phyloP scores from a whole-genome alignment of 768 basidiomycete species.

The Hypsizygus marmoreus region DNA sequence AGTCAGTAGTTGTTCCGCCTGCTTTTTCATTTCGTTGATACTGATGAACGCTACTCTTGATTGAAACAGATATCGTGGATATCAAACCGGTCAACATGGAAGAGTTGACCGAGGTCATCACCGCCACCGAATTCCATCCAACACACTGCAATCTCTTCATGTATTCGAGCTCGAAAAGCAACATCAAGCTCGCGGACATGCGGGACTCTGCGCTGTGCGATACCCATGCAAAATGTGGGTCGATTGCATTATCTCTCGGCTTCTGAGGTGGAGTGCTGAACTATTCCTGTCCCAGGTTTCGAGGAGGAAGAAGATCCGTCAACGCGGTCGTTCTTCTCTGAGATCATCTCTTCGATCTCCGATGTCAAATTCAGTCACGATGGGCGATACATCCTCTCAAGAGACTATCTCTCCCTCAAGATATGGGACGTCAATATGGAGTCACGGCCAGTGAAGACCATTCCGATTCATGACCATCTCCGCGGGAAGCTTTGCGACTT shows the following conservation, averaged over 20 bases:
- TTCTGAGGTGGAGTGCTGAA: constrained; percentile 12
- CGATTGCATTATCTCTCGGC: not conserved
- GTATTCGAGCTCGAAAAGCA: constrained; percentile 99
- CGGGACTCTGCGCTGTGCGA: constrained; percentile 97
- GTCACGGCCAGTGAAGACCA: constrained; percentile 92
- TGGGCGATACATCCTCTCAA: constrained; percentile 93
- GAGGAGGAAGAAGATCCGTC: constrained; percentile 99
- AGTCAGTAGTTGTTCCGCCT: constrained; percentile 61
- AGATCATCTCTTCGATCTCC: constrained; percentile 99
- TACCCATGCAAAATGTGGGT: constrained; percentile 91
- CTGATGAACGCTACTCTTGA: constrained; percentile 9
- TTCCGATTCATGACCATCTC: constrained; percentile 97
- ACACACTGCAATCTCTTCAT: constrained; percentile 97
- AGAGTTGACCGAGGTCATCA: constrained; percentile 98
- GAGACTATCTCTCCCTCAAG: constrained; percentile 97
- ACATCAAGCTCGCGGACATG: constrained; percentile 99
- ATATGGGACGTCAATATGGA: constrained; percentile 99
- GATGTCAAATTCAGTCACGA: constrained; percentile 99
- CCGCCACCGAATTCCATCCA: constrained; percentile 99
- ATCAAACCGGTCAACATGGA: constrained; percentile 99
- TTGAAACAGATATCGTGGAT: constrained; percentile 87
- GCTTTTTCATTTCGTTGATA: constrained; percentile 2
- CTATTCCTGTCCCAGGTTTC: constrained; percentile 62
- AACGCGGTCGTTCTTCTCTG: constrained; percentile 97
- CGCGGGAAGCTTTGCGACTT: constrained; percentile 97